Percentiles rank a stretch among this genome's conserved stretches.
phyloP scores from a whole-genome alignment of 2,329 filamentous ascomycete species.

The Clonostachys sp. region DNA sequence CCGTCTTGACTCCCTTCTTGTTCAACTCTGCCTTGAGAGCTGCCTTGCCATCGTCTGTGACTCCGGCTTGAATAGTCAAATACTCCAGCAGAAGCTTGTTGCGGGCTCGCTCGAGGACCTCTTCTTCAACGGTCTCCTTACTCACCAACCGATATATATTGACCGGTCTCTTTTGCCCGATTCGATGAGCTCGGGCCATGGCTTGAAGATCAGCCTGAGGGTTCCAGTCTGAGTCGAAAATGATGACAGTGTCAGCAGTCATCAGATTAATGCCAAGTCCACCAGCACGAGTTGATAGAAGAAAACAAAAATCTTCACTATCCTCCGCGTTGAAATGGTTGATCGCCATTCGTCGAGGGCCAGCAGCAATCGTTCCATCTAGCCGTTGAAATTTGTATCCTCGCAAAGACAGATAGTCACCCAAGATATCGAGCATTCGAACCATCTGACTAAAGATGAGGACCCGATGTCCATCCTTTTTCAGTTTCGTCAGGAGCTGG shows the following conservation, averaged over 20 bases:
- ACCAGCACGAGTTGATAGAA: slow-evolving; percentile 91
- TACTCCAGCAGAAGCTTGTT: slow-evolving; percentile 98
- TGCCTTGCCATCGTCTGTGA: slow-evolving; percentile 91
- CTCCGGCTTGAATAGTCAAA: slow-evolving; percentile 92
- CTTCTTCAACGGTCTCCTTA: slow-evolving; percentile 97
- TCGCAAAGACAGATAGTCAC: slow-evolving; percentile 86
- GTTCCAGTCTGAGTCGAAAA: slow-evolving; percentile 99
- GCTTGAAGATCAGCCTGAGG: slow-evolving; percentile 96
- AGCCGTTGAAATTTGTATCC: slow-evolving; percentile 95
- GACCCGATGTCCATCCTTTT: slow-evolving; percentile 89
- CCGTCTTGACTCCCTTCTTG: slow-evolving; percentile 68
- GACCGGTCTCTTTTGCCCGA: slow-evolving; percentile 92
- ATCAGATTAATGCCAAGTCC: slow-evolving; percentile 98
- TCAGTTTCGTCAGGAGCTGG: slow-evolving; percentile 89
- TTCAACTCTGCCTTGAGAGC: slow-evolving; percentile 70
- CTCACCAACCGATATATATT: slow-evolving; percentile 95
- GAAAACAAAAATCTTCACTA: slow-evolving; percentile 93
- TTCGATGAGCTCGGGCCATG: slow-evolving; percentile 97
- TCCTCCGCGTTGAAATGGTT: slow-evolving; percentile 98
- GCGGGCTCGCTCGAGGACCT: slow-evolving; percentile 90
- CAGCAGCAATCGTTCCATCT: slow-evolving; percentile 90
- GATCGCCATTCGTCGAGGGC: slow-evolving; percentile 85
- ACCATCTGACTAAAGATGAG: slow-evolving; percentile 99
- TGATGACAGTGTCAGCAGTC: slow-evolving; percentile 95
- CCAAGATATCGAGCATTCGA: slow-evolving; percentile 93